Percentiles rank a stretch among this genome's conserved stretches.
Conservation (phyloP, 305 asterid species). For the Ilex paraguariensis region DNA sequence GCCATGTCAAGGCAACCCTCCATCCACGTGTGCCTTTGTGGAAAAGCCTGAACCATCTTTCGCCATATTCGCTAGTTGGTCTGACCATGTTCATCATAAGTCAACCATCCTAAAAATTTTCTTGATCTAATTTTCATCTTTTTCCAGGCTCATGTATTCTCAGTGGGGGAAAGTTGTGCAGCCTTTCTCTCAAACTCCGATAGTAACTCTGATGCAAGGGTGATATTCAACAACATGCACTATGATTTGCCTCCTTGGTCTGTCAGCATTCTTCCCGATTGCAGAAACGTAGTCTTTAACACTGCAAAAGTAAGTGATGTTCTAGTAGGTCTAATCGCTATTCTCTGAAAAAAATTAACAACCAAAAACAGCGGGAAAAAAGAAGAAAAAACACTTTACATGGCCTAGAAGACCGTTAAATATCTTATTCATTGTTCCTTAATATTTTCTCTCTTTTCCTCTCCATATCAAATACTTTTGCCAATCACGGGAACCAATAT, state of each 20-base stretch:
- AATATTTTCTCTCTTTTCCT: background rate
- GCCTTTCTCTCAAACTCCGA: slow-evolving; percentile 55
- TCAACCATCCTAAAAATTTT: no score
- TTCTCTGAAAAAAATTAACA: no score
- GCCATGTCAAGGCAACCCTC: no score
- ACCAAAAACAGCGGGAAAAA: no score
- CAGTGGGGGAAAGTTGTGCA: slow-evolving; percentile 38
- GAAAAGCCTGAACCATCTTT: no score
- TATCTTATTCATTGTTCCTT: background rate
- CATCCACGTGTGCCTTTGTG: no score
- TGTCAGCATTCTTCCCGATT: slow-evolving; percentile 60
- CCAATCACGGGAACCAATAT: no score
- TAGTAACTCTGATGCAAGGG: slow-evolving; percentile 29
- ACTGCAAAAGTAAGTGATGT: slow-evolving; percentile 42
- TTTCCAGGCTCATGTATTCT: slow-evolving; percentile 43
- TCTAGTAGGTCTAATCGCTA: background rate
- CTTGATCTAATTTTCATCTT: no score
- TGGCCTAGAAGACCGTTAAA: no score
- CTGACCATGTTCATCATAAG: no score
- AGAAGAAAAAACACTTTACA: no score
- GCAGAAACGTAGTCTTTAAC: slow-evolving; percentile 46
- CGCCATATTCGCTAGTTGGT: no score
- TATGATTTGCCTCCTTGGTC: slow-evolving; percentile 65
- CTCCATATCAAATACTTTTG: background rate
- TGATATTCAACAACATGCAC: slow-evolving; percentile 35